These are phyloP conservation scores for Nemania bipapillata DNA, from an alignment of 2,329 filamentous ascomycete genomes.

Conservation along the genomic window DNA sequence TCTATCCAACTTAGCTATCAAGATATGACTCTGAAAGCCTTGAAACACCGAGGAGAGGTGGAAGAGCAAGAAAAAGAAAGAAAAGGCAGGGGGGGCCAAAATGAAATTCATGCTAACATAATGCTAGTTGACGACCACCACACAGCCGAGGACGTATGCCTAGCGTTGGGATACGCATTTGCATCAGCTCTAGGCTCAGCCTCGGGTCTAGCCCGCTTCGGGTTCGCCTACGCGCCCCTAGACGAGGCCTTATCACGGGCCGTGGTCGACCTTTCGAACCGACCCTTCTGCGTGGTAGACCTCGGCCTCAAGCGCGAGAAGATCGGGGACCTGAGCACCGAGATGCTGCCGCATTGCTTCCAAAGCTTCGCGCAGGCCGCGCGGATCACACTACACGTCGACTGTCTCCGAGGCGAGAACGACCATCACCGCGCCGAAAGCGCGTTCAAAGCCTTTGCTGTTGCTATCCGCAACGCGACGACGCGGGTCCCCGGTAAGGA, in stretches of 20 bases:
- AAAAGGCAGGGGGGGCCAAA: constrained; percentile 13
- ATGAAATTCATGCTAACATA: constrained; percentile 16
- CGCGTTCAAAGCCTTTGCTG: constrained; percentile 94
- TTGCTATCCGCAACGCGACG: constrained; percentile 83
- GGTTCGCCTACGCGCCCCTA: constrained; percentile 89
- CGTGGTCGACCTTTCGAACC: constrained; percentile 93
- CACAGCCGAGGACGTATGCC: constrained; percentile 93
- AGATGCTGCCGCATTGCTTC: constrained; percentile 97
- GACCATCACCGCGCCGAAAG: constrained; percentile 97
- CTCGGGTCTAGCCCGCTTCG: constrained; percentile 87
- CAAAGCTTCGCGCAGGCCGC: constrained; percentile 93
- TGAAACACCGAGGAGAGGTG: background rate
- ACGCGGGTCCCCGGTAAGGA: constrained; percentile 80
- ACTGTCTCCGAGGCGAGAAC: constrained; percentile 89
- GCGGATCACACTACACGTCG: constrained; percentile 92
- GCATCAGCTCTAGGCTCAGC: constrained; percentile 80
- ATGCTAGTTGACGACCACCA: constrained; percentile 93
- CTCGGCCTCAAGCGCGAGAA: constrained; percentile 89
- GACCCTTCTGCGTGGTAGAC: constrained; percentile 85
- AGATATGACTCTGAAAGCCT: background rate
- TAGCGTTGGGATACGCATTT: constrained; percentile 89
- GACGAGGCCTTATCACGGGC: constrained; percentile 95
- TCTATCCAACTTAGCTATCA: background rate
- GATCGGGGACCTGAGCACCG: constrained; percentile 89
- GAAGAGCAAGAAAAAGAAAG: background rate